Percentiles rank a stretch among this genome's conserved stretches.
Conservation (phyloP, 441 rosid genomes). For the Jatropha podagrica region DNA sequence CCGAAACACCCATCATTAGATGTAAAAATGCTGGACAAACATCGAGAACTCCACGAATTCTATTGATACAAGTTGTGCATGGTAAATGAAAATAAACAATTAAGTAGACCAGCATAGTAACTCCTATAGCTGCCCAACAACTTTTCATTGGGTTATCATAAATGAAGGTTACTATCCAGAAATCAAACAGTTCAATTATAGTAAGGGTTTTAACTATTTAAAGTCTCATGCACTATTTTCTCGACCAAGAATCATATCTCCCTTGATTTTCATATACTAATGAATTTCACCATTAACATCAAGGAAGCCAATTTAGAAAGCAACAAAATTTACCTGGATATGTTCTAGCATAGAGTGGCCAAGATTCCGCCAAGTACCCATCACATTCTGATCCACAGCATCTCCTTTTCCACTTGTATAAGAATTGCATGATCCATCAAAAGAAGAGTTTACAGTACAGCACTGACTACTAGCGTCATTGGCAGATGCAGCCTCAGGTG, state of each 20-base stretch:
- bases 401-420: constrained; percentile 49
- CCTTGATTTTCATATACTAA: constrained; percentile 7
- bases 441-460: constrained; percentile 30
- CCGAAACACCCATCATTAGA: background rate
- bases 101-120: background rate
- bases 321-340: constrained; percentile 66
- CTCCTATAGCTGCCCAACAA: background rate
- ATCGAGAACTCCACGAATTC: background rate
- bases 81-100: background rate
- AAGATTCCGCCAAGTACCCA: constrained; percentile 63
- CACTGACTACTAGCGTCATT: constrained; percentile 34
- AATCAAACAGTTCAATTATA: background rate
- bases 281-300: background rate
- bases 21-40: background rate
- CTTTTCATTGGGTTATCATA: background rate
- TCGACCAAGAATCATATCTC: background rate
- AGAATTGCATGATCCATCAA: constrained; percentile 34
- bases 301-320: background rate
- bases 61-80: background rate
- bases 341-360: constrained; percentile 93
- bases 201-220: background rate
- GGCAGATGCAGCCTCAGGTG: constrained; percentile 35
- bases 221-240: background rate
- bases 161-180: no score
- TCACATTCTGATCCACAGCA: constrained; percentile 56